These are phyloP conservation scores for Pezicula radicicola DNA, from an alignment of 2,329 filamentous ascomycete species.

Conservation along the genomic window DNA sequence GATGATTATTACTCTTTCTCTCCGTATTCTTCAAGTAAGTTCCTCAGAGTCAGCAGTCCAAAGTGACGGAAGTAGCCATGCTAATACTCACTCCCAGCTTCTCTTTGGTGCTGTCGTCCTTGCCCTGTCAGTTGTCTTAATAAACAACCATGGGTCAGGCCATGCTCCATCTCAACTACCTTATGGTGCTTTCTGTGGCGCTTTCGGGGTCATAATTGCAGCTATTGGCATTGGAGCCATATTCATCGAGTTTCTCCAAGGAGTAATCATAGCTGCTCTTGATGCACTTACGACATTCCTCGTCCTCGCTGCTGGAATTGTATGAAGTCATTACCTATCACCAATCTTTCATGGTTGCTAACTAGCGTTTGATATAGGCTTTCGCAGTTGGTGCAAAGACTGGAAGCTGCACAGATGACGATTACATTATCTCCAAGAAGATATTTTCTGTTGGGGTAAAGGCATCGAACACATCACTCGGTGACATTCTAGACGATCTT, in stretches of 20 bases:
- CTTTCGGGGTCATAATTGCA: slow-evolving; percentile 15
- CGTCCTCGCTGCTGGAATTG: slow-evolving; percentile 22
- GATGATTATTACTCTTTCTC: background rate
- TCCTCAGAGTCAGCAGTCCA: background rate
- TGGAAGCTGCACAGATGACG: slow-evolving; percentile 15
- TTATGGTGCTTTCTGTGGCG: slow-evolving; percentile 25
- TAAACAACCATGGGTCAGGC: slow-evolving; percentile 18
- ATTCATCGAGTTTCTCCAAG: slow-evolving; percentile 21
- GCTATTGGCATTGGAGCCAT: slow-evolving; percentile 15
- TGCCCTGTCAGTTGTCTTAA: slow-evolving; percentile 18
- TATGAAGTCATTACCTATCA: slow-evolving; percentile 10
- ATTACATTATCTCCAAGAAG: slow-evolving; percentile 9
- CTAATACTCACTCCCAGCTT: slow-evolving; percentile 6
- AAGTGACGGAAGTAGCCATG: too few relatives aligned
- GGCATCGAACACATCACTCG: background rate
- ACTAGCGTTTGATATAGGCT: slow-evolving; percentile 11
- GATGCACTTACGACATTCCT: slow-evolving; percentile 23
- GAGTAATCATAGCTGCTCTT: slow-evolving; percentile 16
- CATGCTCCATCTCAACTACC: slow-evolving; percentile 13
- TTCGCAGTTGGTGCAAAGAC: slow-evolving; percentile 18
- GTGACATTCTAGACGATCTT: slow-evolving; percentile 2
- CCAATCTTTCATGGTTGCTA: background rate
- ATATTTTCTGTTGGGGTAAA: slow-evolving; percentile 3
- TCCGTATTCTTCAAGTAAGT: background rate
- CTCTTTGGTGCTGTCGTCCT: slow-evolving; percentile 21